phyloP scores from a whole-genome alignment of 176 grass and related monocot genomes.

The Melocanna baccifera region DNA sequence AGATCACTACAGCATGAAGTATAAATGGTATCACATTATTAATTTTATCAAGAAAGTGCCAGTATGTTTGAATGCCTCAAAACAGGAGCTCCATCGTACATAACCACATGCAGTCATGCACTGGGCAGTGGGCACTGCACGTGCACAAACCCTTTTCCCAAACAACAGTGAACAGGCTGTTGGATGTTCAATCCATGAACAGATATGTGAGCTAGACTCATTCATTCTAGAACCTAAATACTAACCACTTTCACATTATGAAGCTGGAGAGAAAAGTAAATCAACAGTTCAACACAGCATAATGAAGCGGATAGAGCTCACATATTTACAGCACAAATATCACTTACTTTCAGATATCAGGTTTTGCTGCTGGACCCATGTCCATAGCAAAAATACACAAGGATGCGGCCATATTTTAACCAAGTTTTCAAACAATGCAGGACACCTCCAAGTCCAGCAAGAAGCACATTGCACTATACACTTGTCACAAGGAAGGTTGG shows the following conservation, averaged over 20 bases:
- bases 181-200: not conserved
- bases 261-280: not conserved
- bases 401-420: not conserved
- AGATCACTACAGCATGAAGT: not conserved
- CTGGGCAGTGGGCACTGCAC: too few relatives aligned
- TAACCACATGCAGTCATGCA: not conserved
- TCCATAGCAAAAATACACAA: not conserved
- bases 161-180: not conserved
- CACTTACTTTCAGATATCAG: not conserved
- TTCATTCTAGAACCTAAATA: not conserved
- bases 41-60: not conserved
- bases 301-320: not conserved
- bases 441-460: not conserved
- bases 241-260: not conserved
- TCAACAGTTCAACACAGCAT: not conserved
- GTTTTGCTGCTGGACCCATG: too few relatives aligned
- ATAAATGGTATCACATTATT: not conserved
- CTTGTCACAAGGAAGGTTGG: conserved; percentile 13
- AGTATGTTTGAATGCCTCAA: not conserved
- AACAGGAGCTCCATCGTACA: not conserved
- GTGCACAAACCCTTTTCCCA: not conserved
- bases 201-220: not conserved
- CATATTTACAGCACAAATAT: not conserved
- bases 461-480: conserved; percentile 18
- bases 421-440: not conserved